A percentile compares a stretch with the other conserved stretches of the same genome.
Evolutionary conservation across 805 yeast genomes (phyloP).

Genomic region (Candida tallmaniae): DNA sequence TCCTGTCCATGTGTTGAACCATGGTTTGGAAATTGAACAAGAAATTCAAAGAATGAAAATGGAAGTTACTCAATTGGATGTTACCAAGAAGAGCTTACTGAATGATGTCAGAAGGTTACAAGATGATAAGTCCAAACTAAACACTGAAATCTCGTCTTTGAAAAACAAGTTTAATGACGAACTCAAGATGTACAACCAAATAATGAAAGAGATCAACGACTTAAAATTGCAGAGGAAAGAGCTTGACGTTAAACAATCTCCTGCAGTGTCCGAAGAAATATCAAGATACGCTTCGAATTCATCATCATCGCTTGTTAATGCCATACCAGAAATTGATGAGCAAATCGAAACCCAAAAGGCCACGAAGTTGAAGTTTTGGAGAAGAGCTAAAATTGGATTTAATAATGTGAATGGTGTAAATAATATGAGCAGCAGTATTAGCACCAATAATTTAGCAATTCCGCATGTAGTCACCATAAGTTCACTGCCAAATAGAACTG

Average conservation of each 20-base stretch:
- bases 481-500: constrained; percentile 5
- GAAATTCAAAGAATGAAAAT: constrained; percentile 18
- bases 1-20: constrained; percentile 9
- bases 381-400: constrained; percentile 36
- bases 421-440: neutral
- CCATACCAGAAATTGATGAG: constrained; percentile 16
- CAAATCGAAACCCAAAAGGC: constrained; percentile 34
- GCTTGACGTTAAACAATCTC: constrained; percentile 19
- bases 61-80: constrained; percentile 37
- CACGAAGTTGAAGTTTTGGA: constrained; percentile 41
- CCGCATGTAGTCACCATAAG: constrained; percentile 6
- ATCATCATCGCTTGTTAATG: constrained; percentile 14
- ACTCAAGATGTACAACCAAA: constrained; percentile 8
- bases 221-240: constrained; percentile 44
- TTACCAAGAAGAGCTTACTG: constrained; percentile 5
- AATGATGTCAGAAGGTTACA: constrained; percentile 16
- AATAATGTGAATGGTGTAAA: constrained; percentile 6
- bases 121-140: constrained; percentile 20
- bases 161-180: constrained; percentile 11
- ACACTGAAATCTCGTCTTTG: constrained; percentile 9
- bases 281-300: constrained; percentile 11
- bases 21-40: constrained; percentile 2
- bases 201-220: constrained; percentile 48
- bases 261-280: constrained; percentile 5
- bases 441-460: constrained; percentile 11